Conservation (phyloP, 179 eudicot species). For the Vitellaria paradoxa region DNA sequence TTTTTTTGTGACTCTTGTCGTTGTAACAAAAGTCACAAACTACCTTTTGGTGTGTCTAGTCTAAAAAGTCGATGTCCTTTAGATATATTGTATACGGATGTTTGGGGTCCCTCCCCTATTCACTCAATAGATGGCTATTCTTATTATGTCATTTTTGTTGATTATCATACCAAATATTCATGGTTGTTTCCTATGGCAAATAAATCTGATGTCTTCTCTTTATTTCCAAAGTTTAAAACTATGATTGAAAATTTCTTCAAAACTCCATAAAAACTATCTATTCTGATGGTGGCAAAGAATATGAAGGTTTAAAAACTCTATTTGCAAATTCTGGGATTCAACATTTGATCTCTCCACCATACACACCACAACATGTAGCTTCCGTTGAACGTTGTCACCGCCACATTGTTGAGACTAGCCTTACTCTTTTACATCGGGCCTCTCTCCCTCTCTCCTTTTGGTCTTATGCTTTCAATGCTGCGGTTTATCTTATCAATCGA, state of each 20-base stretch:
- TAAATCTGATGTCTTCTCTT: background rate
- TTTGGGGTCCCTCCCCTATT: slow-evolving; percentile 14
- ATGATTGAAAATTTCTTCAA: slow-evolving; percentile 10
- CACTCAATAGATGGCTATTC: background rate
- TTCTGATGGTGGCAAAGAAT: slow-evolving; percentile 13
- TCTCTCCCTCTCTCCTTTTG: background rate
- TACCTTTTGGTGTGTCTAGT: background rate
- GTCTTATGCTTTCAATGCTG: background rate
- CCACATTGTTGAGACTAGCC: background rate
- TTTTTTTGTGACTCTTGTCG: slow-evolving; percentile 11
- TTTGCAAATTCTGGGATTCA: slow-evolving; percentile 6
- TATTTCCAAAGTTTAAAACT: slow-evolving; percentile 3
- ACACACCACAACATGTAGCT: slow-evolving; percentile 13
- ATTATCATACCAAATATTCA: slow-evolving; percentile 12
- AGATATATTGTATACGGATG: slow-evolving; percentile 12
- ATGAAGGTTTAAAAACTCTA: slow-evolving; percentile 4
- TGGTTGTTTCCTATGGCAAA: slow-evolving; percentile 11
- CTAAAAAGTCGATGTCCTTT: background rate
- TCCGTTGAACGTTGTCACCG: background rate
- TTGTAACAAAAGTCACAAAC: slow-evolving; percentile 9
- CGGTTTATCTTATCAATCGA: background rate
- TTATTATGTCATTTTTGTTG: slow-evolving; percentile 9
- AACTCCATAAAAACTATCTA: slow-evolving; percentile 5
- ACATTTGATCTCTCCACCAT: background rate
- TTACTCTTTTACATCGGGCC: too few relatives aligned